phyloP scores from a whole-genome alignment of 441 rosid genomes.

The Geranium incanum region DNA sequence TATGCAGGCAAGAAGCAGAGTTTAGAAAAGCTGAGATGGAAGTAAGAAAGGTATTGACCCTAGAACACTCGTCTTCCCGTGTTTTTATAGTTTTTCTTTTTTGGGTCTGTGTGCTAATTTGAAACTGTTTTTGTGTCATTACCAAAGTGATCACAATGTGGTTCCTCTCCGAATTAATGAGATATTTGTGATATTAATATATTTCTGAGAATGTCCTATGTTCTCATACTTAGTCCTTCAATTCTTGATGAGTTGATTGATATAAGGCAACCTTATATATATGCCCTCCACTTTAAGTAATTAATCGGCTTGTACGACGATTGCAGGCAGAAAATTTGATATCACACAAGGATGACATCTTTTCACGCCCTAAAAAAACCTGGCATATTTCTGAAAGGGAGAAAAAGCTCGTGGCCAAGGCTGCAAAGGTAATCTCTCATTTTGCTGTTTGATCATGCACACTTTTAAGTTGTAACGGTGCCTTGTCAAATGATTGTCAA shows the following conservation, averaged over 20 bases:
- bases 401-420: conserved; percentile 65
- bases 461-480: not conserved
- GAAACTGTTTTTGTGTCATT: not conserved
- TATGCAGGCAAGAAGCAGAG: conserved; percentile 74
- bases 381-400: conserved; percentile 92
- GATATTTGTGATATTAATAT: not conserved
- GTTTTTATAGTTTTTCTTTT: not conserved
- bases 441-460: conserved; percentile 1
- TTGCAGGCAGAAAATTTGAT: conserved; percentile 93
- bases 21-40: conserved; percentile 97
- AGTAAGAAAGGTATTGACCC: conserved; percentile 66
- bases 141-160: not conserved
- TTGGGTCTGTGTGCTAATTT: not conserved
- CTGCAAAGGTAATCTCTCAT: conserved; percentile 47
- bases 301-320: conserved; percentile 7
- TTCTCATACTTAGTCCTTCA: not conserved
- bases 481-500: not conserved
- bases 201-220: not conserved
- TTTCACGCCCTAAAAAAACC: conserved; percentile 81
- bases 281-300: not conserved
- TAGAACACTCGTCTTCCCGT: not conserved
- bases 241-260: not conserved
- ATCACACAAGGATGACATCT: conserved; percentile 73
- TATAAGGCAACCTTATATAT: not conserved
- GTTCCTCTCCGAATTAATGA: not conserved